These are phyloP conservation scores for Meyerozyma carpophila DNA, from an alignment of 1,139 yeast genomes.

Conservation along the genomic window DNA sequence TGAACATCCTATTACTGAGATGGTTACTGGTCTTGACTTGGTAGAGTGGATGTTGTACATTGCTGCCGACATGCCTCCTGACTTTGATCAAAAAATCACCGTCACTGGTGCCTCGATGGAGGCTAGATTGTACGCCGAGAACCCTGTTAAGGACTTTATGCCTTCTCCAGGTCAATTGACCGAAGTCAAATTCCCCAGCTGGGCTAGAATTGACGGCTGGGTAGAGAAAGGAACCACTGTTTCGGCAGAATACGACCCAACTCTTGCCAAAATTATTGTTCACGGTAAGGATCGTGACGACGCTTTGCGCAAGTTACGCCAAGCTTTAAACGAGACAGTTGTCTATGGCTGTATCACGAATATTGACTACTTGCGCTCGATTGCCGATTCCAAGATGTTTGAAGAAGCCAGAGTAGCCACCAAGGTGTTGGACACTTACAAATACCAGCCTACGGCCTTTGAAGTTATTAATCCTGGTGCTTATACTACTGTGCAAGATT, in stretches of 20 bases:
- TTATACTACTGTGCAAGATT: conserved; percentile 92
- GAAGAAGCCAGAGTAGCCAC: conserved; percentile 79
- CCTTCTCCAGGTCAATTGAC: conserved; percentile 95
- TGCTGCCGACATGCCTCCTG: conserved; percentile 87
- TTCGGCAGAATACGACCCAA: conserved; percentile 94
- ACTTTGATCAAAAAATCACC: conserved; percentile 51
- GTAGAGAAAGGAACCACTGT: conserved; percentile 83
- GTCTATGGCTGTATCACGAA: conserved; percentile 87
- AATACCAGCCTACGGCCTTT: conserved; percentile 75
- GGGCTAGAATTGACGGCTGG: conserved; percentile 96
- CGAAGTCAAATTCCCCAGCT: conserved; percentile 75
- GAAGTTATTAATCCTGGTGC: conserved; percentile 88
- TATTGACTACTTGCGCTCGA: conserved; percentile 80
- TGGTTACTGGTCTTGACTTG: conserved; percentile 88
- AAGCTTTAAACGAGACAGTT: conserved; percentile 80
- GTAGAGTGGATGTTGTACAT: conserved; percentile 95
- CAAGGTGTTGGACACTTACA: conserved; percentile 77
- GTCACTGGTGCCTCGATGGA: conserved; percentile 92
- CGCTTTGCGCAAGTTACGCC: conserved; percentile 68
- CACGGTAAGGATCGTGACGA: conserved; percentile 86
- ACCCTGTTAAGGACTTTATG: conserved; percentile 89
- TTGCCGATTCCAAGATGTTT: conserved; percentile 81
- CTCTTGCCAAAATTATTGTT: conserved; percentile 92
- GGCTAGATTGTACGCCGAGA: conserved; percentile 93
- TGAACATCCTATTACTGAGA: conserved; percentile 95